phyloP scores from a whole-genome alignment of 805 yeast species.

The Debaryomyces prosopidis region DNA sequence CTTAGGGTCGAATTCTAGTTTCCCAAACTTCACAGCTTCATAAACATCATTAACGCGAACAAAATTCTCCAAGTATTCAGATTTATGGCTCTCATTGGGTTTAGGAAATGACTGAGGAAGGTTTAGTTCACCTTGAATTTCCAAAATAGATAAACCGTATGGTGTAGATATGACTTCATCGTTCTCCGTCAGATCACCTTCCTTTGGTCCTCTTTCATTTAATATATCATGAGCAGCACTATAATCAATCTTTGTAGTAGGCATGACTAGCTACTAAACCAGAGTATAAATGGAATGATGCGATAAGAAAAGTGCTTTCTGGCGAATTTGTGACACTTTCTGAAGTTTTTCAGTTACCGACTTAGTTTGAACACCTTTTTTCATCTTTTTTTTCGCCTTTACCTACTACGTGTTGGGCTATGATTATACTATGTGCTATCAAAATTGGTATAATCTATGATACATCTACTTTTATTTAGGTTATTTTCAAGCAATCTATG shows the following conservation, averaged over 20 bases:
- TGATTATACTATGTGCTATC: too few relatives aligned
- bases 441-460: too few relatives aligned
- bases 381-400: too few relatives aligned
- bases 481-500: too few relatives aligned
- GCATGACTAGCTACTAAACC: slow-evolving; percentile 11
- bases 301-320: too few relatives aligned
- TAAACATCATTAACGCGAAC: slow-evolving; percentile 31
- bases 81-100: slow-evolving; percentile 20
- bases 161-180: slow-evolving; percentile 46
- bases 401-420: too few relatives aligned
- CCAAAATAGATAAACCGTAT: slow-evolving; percentile 59
- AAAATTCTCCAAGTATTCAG: slow-evolving; percentile 34
- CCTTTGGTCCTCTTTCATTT: neutral
- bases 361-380: too few relatives aligned
- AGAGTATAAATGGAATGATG: too few relatives aligned
- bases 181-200: neutral
- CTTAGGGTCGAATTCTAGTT: slow-evolving; percentile 43
- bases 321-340: too few relatives aligned
- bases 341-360: too few relatives aligned
- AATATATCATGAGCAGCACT: slow-evolving; percentile 10
- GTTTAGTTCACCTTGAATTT: slow-evolving; percentile 73
- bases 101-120: slow-evolving; percentile 40
- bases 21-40: slow-evolving; percentile 55
- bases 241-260: slow-evolving; percentile 18
- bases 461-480: too few relatives aligned